A percentile compares a stretch with the other conserved stretches of the same genome.
Evolutionary conservation across 2,329 filamentous ascomycete species (phyloP).

Genomic region (Diaporthe longicolla): DNA sequence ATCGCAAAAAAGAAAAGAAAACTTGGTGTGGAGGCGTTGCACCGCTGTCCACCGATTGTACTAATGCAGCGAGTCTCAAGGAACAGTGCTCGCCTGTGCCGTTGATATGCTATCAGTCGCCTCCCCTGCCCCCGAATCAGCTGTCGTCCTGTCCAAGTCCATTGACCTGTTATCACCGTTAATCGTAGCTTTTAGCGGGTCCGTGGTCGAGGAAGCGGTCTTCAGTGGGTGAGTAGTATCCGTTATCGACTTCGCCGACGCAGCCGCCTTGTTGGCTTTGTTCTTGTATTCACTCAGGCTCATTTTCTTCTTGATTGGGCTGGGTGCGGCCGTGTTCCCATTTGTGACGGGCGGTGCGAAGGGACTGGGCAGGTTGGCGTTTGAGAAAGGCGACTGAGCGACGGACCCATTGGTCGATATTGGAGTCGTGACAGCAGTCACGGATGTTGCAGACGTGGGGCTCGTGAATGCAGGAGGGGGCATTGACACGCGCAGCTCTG

Average conservation of each 20-base stretch:
- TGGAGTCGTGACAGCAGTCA: slow-evolving; percentile 58
- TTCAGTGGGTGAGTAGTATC: slow-evolving; percentile 58
- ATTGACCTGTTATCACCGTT: slow-evolving; percentile 39
- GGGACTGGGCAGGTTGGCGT: slow-evolving; percentile 56
- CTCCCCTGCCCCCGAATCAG: slow-evolving; percentile 9
- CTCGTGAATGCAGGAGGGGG: slow-evolving; percentile 67
- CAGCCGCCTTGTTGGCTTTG: slow-evolving; percentile 68
- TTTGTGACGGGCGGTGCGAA: slow-evolving; percentile 60
- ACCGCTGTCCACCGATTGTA: background rate
- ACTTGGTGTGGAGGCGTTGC: slow-evolving; percentile 21
- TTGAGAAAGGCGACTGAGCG: slow-evolving; percentile 66
- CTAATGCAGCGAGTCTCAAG: background rate
- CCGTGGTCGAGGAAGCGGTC: slow-evolving; percentile 52
- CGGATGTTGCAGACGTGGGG: slow-evolving; percentile 50
- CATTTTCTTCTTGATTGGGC: slow-evolving; percentile 77
- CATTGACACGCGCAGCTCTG: slow-evolving; percentile 68
- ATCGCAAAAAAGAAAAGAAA: slow-evolving; percentile 37
- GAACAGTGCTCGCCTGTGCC: background rate
- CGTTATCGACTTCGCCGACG: slow-evolving; percentile 39
- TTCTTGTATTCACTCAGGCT: slow-evolving; percentile 77
- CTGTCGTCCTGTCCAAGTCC: slow-evolving; percentile 6
- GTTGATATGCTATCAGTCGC: background rate
- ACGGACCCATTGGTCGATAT: slow-evolving; percentile 60
- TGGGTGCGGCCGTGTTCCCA: slow-evolving; percentile 63
- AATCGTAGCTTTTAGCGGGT: slow-evolving; percentile 56